Conservation (phyloP, 352 stramenopile genomes). For the Phytophthora quininea region DNA sequence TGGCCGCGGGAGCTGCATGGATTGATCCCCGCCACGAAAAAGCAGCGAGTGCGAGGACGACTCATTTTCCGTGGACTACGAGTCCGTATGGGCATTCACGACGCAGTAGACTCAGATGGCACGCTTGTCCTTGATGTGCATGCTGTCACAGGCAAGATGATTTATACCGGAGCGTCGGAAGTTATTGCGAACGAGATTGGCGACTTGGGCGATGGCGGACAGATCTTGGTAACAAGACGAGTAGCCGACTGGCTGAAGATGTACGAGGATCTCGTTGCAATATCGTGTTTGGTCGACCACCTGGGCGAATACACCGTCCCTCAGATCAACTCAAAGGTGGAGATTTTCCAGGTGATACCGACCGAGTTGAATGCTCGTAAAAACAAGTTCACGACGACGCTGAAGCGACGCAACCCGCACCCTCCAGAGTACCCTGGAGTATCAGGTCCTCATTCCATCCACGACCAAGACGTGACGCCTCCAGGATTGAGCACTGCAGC, state of each 20-base stretch:
- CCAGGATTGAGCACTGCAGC: constrained; percentile 25
- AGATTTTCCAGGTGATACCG: constrained; percentile 44
- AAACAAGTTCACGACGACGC: constrained; percentile 39
- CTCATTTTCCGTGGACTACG: constrained; percentile 51
- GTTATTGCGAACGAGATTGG: constrained; percentile 56
- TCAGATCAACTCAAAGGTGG: constrained; percentile 40
- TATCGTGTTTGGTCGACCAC: constrained; percentile 31
- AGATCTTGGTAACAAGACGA: constrained; percentile 52
- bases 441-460: constrained; percentile 21
- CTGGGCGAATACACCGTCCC: constrained; percentile 47
- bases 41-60: constrained; percentile 33
- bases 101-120: constrained; percentile 39
- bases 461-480: constrained; percentile 12
- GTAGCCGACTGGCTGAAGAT: constrained; percentile 49
- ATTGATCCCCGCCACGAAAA: constrained; percentile 42
- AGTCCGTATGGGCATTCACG: constrained; percentile 67
- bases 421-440: constrained; percentile 3
- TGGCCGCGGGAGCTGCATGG: constrained; percentile 52
- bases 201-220: constrained; percentile 50
- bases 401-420: constrained; percentile 32
- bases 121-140: constrained; percentile 43
- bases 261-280: constrained; percentile 43
- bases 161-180: constrained; percentile 49
- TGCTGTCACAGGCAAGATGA: constrained; percentile 55
- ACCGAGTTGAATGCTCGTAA: constrained; percentile 35